Evolutionary conservation across 805 yeast genomes (phyloP).

Genomic region (Spencermartinsiella europaea): DNA sequence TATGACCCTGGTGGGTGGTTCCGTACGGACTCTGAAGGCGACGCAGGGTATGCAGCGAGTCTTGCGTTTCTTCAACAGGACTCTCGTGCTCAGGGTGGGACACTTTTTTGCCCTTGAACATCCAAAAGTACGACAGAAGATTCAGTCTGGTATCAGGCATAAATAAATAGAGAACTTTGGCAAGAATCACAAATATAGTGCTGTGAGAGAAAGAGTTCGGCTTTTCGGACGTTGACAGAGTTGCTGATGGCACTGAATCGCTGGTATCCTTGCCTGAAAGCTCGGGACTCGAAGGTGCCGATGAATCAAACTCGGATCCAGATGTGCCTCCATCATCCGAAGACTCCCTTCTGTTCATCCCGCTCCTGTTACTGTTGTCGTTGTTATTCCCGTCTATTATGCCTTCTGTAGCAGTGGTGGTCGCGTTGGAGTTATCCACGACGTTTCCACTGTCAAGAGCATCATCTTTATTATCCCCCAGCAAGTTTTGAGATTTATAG

Average conservation of each 20-base stretch:
- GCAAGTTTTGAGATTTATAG: neutral
- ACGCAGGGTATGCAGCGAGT: neutral
- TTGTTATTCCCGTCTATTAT: neutral
- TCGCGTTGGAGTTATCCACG: neutral
- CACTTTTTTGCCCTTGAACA: neutral
- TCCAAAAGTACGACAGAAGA: neutral
- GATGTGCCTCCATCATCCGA: neutral
- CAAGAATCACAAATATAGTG: neutral
- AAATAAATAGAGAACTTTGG: neutral
- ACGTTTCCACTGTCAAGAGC: neutral
- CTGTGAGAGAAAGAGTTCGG: neutral
- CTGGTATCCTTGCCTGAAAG: neutral
- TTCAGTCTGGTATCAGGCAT: neutral
- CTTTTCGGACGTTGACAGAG: neutral
- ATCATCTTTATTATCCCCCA: too few relatives aligned
- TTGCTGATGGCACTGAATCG: neutral
- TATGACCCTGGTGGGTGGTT: neutral
- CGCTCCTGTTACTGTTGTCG: neutral
- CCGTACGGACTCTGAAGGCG: constrained; percentile 1
- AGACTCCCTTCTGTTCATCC: neutral
- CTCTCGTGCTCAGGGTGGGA: neutral
- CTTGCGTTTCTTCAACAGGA: neutral
- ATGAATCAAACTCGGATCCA: neutral
- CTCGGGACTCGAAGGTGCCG: neutral
- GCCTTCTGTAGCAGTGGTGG: neutral